Base-by-base conservation (phyloP, 2,329 filamentous ascomycete species). In the Aspergillus oerlinghausenensis region DNA sequence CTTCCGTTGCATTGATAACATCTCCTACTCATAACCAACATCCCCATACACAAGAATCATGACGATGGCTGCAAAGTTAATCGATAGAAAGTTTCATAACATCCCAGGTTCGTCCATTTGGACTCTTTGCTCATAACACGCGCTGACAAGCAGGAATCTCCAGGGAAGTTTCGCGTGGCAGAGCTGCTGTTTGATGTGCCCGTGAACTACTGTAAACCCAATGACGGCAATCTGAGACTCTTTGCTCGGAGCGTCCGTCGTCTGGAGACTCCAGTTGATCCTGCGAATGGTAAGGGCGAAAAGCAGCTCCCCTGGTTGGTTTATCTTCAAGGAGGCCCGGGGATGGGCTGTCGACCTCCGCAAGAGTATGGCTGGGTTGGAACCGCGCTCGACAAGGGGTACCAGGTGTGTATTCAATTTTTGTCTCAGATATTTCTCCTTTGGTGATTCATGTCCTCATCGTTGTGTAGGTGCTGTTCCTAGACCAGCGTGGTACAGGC, bases 401-500 rank as follows among this genome's bases (percentile, higher is more conserved):
- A 96, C 68, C 89, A 95, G 72, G 79, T 91, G 63, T 48, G 68
- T 59, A 8, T 50, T 52, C 3, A 10, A 9, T 43, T 45, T 11
- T 25, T 17, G 40, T 26, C 9, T 50, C 6, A 40, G 7, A 51
- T 29, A 35, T 28, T 23, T 25, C 19, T 8, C 28, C 5, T 54
- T 23, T 17, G n/a, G 8, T 17, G 29, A 29, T 14, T 4, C n/a
- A 32, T 49, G 9, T 45, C 32, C 35, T 40, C n/a, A 38, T 19
- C 21, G 25, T 47, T 29, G 43, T 54, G 28, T 58, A 78, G 76
- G 71, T 86, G 49, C 82, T 97, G 2, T 87, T 88, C 61, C 82
- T 97, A n/a, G 93, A 97, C 72, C 92, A 96, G 71, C 85, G 93
- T 51, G 93, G 93, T 11, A 95, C 91, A 3, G 93, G 93, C 1